Base-by-base conservation (phyloP, 495 filamentous ascomycete genomes). In the Talaromyces nanjingensis region DNA sequence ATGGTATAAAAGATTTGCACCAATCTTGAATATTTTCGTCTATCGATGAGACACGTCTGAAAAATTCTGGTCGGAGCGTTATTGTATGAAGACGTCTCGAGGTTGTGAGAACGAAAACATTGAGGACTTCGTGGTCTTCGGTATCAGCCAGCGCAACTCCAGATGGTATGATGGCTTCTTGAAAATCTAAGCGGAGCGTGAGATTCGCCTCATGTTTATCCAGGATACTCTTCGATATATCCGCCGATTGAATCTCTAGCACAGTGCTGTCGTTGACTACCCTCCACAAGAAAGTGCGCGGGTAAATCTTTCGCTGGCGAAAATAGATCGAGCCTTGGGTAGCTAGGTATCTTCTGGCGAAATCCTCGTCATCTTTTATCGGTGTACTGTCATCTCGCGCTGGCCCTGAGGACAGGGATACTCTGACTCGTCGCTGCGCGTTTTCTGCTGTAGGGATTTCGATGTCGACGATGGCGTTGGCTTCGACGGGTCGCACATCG, bases 201-300 rank as follows among this genome's bases (percentile, higher is more conserved):
- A 90, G 71, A 60, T 79, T 83, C 59, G 88, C 88, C 69, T 92
- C 88, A 67, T 85, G 81, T 56, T 80, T 74, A 31, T 84, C 81
- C 27, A 85, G 80, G 20, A 83, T 79, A 58, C 86, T 81, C 72
- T 89, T 93, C 39, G 83, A 87, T 63, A 97, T 74, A 75, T 98
- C 94, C 68, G 88, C 86, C 37, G 86, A 87, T 73, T 91, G 89
- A 60, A 98, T 80, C 72, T 92, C 91, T 60, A 98, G 80, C 54
- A 92, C 81, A 67, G 84, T 90, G 69, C 86, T 86, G 68, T 88
- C 86, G 70, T 96, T 88, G 65, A 97, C 76, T 20, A 98, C 81
- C 61, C 94, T 81, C 93, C 96, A 98, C 24, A 97, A 81, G 67
- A 98, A 92, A 70, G 83, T 88, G 67, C 90, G 85, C 55, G 94